phyloP scores from a whole-genome alignment of 2,329 filamentous ascomycete species.

The Byssochlamys sp. region DNA sequence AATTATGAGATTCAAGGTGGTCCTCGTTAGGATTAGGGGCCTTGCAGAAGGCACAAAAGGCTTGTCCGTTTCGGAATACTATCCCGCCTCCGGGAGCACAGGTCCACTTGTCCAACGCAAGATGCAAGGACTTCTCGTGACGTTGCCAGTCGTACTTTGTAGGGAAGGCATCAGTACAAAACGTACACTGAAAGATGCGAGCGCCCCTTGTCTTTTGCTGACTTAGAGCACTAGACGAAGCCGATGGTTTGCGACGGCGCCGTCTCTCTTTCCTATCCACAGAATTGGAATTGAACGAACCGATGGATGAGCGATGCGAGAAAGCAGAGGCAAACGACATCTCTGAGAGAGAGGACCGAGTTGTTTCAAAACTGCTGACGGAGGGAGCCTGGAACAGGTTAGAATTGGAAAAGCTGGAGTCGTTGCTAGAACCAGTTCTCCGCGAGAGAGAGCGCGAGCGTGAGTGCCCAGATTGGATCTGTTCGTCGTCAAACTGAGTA shows the following conservation, averaged over 20 bases:
- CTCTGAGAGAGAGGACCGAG: conserved; percentile 44
- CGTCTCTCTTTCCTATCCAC: conserved; percentile 51
- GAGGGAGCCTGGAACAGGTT: conserved; percentile 42
- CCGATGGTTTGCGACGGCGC: conserved; percentile 42
- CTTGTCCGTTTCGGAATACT: conserved; percentile 40
- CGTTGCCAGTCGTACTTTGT: conserved; percentile 52
- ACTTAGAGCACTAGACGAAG: conserved; percentile 31
- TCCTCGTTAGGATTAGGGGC: conserved; percentile 43
- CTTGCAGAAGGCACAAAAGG: conserved; percentile 52
- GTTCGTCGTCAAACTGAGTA: conserved; percentile 26
- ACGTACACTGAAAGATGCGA: conserved; percentile 50
- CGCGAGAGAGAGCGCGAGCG: conserved; percentile 28
- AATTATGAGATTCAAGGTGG: conserved; percentile 53
- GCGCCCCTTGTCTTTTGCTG: conserved; percentile 32
- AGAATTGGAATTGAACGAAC: conserved; percentile 50
- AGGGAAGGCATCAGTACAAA: conserved; percentile 48
- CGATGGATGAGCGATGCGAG: conserved; percentile 46
- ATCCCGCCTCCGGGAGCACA: conserved; percentile 51
- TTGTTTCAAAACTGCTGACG: conserved; percentile 45
- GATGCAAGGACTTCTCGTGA: conserved; percentile 50
- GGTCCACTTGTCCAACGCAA: conserved; percentile 50
- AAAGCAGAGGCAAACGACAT: conserved; percentile 48
- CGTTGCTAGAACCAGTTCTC: conserved; percentile 39
- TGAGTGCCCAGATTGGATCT: conserved; percentile 22
- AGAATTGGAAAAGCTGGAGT: conserved; percentile 44